Evolutionary conservation across 2,329 filamentous ascomycete genomes (phyloP).

Genomic region (Apiospora pterosperma): DNA sequence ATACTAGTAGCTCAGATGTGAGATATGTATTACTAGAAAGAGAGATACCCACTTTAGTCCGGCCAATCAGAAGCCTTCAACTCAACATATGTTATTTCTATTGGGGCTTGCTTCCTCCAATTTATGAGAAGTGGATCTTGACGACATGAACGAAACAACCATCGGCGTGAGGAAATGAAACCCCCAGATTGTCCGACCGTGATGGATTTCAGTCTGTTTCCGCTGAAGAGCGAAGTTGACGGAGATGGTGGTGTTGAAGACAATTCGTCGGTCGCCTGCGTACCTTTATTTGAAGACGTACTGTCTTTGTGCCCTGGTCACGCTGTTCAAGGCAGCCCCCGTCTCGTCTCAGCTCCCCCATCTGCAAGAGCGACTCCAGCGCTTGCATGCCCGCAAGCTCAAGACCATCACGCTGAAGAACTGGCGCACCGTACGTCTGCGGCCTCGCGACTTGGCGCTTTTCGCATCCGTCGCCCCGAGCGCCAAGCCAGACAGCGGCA

Average conservation of each 20-base stretch:
- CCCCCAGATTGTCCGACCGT: background rate
- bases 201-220: background rate
- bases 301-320: background rate
- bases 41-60: background rate
- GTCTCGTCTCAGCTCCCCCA: background rate
- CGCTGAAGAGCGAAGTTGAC: too few relatives aligned
- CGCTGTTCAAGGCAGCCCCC: background rate
- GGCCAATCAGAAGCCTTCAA: background rate
- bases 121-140: background rate
- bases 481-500: background rate
- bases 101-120: background rate
- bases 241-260: background rate
- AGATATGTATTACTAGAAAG: background rate
- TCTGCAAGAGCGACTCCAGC: background rate
- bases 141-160: background rate
- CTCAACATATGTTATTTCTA: background rate
- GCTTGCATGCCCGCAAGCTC: background rate
- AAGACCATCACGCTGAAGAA: background rate
- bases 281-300: background rate
- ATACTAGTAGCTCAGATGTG: too few relatives aligned
- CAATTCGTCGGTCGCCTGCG: background rate
- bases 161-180: background rate
- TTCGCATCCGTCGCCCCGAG: background rate
- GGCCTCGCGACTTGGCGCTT: background rate
- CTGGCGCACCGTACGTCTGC: background rate